Percentiles rank a stretch among this genome's conserved stretches.
Conservation (phyloP, 495 filamentous ascomycete species). For the Collariella sp. region DNA sequence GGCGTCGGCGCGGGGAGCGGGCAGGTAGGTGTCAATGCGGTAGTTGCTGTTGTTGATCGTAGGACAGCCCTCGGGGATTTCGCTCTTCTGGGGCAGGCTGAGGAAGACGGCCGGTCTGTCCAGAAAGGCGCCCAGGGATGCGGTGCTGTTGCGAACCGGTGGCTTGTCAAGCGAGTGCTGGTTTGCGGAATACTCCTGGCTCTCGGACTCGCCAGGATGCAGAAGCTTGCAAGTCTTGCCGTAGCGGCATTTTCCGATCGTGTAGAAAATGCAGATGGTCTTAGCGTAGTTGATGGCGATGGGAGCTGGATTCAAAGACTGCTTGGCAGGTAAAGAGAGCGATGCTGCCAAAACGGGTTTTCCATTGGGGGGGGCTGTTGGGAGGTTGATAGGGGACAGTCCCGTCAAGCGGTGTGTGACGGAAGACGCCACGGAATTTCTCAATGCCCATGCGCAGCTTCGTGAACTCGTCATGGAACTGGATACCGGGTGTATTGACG, state of each 20-base stretch:
- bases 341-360: neutral
- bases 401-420: conserved; percentile 24
- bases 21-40: conserved; percentile 2
- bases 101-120: neutral
- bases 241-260: conserved; percentile 4
- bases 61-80: neutral
- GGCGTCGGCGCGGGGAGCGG: neutral
- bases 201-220: neutral
- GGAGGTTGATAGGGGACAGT: neutral
- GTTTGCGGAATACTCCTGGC: neutral
- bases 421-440: conserved; percentile 41
- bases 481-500: conserved; percentile 32
- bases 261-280: neutral
- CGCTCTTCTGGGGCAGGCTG: neutral
- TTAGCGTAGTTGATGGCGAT: neutral
- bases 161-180: neutral
- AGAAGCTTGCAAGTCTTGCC: conserved; percentile 9
- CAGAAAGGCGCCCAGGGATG: neutral
- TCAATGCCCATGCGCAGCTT: conserved; percentile 31
- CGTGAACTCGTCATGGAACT: conserved; percentile 25
- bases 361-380: neutral
- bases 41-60: conserved; percentile 3
- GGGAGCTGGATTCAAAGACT: neutral
- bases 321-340: neutral
- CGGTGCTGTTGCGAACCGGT: neutral